Evolutionary conservation across 2,329 filamentous ascomycete species (phyloP).

Genomic region (Calonectria hawksworthii): DNA sequence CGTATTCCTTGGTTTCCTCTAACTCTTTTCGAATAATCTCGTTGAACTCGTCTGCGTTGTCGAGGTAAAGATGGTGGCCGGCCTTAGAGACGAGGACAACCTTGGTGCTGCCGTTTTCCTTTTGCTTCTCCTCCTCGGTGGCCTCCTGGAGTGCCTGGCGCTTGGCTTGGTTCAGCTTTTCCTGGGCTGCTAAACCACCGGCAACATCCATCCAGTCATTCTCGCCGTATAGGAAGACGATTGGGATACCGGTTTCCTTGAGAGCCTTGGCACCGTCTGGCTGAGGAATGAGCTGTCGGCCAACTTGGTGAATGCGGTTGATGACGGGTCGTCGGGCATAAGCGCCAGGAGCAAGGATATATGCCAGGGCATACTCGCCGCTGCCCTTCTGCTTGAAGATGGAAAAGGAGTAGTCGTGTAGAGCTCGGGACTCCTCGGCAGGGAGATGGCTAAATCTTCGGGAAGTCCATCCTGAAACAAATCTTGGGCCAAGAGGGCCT

Average conservation of each 20-base stretch:
- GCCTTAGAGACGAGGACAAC: constrained; percentile 80
- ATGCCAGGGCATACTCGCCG: constrained; percentile 93
- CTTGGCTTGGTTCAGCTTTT: constrained; percentile 81
- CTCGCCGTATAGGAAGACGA: constrained; percentile 97
- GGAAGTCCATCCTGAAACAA: constrained; percentile 95
- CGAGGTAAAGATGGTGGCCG: constrained; percentile 72
- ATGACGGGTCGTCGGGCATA: constrained; percentile 92
- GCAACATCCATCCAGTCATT: constrained; percentile 99
- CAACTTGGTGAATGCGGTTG: constrained; percentile 86
- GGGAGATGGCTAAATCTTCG: constrained; percentile 93
- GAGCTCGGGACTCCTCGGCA: constrained; percentile 80
- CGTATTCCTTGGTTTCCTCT: constrained; percentile 59
- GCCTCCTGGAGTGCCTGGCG: constrained; percentile 71
- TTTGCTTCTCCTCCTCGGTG: constrained; percentile 75
- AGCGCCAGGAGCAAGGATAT: constrained; percentile 93
- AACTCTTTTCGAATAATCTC: constrained; percentile 66
- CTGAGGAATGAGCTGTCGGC: constrained; percentile 72
- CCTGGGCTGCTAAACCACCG: constrained; percentile 84
- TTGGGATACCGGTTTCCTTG: constrained; percentile 78
- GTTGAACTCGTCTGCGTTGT: constrained; percentile 72
- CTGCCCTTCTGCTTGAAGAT: constrained; percentile 94
- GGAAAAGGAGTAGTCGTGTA: constrained; percentile 95
- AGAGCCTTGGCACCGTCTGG: constrained; percentile 42
- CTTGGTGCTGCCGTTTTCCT: constrained; percentile 85
- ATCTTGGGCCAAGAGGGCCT: constrained; percentile 89